These are phyloP conservation scores for Termitomyces sp. DNA, from an alignment of 1,284 basidiomycete genomes.

Conservation along the genomic window DNA sequence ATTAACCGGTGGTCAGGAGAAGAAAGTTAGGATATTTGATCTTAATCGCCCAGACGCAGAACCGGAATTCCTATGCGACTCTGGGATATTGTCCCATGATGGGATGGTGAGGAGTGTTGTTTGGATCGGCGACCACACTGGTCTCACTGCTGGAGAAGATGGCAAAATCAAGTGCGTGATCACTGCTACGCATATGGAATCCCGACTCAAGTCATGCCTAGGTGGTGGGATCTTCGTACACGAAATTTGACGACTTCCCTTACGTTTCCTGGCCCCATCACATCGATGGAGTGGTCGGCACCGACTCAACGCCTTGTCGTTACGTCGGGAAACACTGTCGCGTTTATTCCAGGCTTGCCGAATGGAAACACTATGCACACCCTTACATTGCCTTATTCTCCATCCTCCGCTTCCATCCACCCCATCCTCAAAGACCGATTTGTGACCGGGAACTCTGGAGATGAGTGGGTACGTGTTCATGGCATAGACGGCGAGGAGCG, in stretches of 20 bases:
- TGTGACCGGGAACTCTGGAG: conserved; percentile 84
- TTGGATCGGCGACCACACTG: conserved; percentile 84
- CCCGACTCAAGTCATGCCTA: conserved; percentile 26
- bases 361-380: conserved; percentile 55
- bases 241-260: conserved; percentile 68
- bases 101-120: conserved; percentile 90
- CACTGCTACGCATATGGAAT: neutral
- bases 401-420: conserved; percentile 90
- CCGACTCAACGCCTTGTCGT: conserved; percentile 85
- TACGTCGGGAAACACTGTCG: conserved; percentile 87
- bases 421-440: conserved; percentile 87
- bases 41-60: conserved; percentile 80
- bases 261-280: conserved; percentile 76
- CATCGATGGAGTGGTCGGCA: conserved; percentile 88
- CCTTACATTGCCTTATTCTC: conserved; percentile 73
- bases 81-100: conserved; percentile 66
- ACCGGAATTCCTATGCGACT: conserved; percentile 71
- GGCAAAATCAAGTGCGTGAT: conserved; percentile 71
- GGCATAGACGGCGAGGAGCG: conserved; percentile 85
- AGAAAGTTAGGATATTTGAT: conserved; percentile 95
- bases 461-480: conserved; percentile 97
- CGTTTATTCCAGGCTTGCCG: conserved; percentile 74
- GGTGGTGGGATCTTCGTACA: conserved; percentile 95
- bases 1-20: conserved; percentile 95
- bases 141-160: conserved; percentile 90